Evolutionary conservation across 2,329 filamentous ascomycete species (phyloP).

Genomic region (Diplodia intermedia): DNA sequence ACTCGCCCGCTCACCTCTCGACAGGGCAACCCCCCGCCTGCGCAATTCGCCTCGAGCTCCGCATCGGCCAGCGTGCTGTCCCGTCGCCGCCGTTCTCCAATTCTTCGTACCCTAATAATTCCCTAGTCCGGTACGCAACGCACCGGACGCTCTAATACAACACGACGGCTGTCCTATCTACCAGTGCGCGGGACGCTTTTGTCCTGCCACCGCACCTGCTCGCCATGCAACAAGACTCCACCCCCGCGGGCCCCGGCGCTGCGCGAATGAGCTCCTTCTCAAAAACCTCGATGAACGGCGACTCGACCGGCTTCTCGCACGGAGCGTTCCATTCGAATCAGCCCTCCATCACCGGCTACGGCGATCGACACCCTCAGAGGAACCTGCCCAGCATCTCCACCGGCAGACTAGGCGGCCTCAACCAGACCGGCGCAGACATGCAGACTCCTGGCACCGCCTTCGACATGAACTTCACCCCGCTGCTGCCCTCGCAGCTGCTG

Average conservation of each 20-base stretch:
- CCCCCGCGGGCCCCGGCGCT: slow-evolving; percentile 65
- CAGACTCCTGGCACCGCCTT: slow-evolving; percentile 85
- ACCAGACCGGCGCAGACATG: slow-evolving; percentile 73
- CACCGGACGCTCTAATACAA: slow-evolving; percentile 65
- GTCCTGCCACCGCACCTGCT: slow-evolving; percentile 83
- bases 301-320: slow-evolving; percentile 90
- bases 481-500: slow-evolving; percentile 91
- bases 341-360: slow-evolving; percentile 74
- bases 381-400: slow-evolving; percentile 96
- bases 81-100: slow-evolving; percentile 37
- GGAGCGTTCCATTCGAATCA: slow-evolving; percentile 88
- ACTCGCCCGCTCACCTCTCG: slow-evolving; percentile 33
- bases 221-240: slow-evolving; percentile 85
- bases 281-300: slow-evolving; percentile 72
- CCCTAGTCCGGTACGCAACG: slow-evolving; percentile 50
- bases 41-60: slow-evolving; percentile 29
- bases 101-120: slow-evolving; percentile 34
- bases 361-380: slow-evolving; percentile 83
- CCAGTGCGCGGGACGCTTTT: slow-evolving; percentile 79
- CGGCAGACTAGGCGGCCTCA: slow-evolving; percentile 64
- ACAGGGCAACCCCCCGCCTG: slow-evolving; percentile 29
- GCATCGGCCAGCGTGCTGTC: slow-evolving; percentile 41
- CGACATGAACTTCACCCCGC: slow-evolving; percentile 98
- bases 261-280: slow-evolving; percentile 68
- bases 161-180: slow-evolving; percentile 85